These are phyloP conservation scores for Plectosphaerella plurivora DNA, from an alignment of 2,329 filamentous ascomycete genomes.

Conservation along the genomic window DNA sequence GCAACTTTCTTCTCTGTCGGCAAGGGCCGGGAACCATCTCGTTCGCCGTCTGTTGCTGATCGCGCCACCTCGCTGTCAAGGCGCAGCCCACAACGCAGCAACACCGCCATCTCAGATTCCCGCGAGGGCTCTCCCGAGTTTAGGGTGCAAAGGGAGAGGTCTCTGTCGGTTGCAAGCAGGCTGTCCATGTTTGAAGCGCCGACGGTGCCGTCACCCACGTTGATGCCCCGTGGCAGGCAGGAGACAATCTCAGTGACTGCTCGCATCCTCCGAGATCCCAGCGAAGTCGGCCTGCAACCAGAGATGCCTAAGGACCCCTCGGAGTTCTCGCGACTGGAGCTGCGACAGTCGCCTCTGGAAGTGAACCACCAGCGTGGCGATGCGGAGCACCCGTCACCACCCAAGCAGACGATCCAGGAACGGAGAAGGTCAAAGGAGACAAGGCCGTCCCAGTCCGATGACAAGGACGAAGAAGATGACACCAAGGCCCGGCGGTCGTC, in stretches of 20 bases:
- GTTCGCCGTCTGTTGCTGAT: conserved; percentile 41
- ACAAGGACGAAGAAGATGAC: conserved; percentile 26
- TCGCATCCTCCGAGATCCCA: conserved; percentile 68
- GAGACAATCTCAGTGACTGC: conserved; percentile 89
- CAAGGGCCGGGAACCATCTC: conserved; percentile 37
- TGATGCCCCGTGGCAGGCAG: conserved; percentile 42
- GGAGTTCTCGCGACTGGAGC: conserved; percentile 44
- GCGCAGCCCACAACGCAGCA: conserved; percentile 23
- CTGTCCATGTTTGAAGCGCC: conserved; percentile 51
- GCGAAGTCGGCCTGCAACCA: conserved; percentile 33
- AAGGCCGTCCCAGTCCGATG: conserved; percentile 28
- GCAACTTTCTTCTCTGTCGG: conserved; percentile 58
- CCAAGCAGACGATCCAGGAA: conserved; percentile 44
- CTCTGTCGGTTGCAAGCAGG: conserved; percentile 50
- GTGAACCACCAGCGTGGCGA: conserved; percentile 50
- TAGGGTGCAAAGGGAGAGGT: conserved; percentile 37
- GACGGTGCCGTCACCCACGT: conserved; percentile 17
- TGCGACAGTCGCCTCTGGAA: conserved; percentile 55
- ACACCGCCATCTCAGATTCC: conserved; percentile 30
- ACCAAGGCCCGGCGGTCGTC: conserved; percentile 50
- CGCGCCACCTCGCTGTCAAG: conserved; percentile 32
- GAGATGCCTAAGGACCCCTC: conserved; percentile 35
- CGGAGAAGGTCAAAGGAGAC: conserved; percentile 39
- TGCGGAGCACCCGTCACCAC: conserved; percentile 18
- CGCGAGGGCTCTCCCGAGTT: conserved; percentile 43